Evolutionary conservation across 169 alveolate species (phyloP), one percentile per base, ranked within the genome.

Genomic region (Cryptosporidium andersoni): DNA sequence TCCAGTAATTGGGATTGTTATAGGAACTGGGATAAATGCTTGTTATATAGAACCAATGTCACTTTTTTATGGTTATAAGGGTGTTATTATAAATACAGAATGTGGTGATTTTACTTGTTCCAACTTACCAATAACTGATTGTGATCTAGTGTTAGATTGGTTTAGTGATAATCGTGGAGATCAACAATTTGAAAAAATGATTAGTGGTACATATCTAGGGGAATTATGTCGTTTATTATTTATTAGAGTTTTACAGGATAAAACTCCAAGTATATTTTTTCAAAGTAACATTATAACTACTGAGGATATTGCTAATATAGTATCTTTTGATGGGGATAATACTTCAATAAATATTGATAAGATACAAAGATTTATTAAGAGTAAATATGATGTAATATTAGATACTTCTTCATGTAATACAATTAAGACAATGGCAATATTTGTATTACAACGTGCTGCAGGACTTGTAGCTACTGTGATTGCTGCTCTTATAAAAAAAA

Each of bases 11-110:
- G 97, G 97, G 1, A 88, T 94, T 25, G 95, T 94, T 25, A 66
- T 94, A 39, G 97, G 97, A 47, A 94, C 97, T 2, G 97, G 97
- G 4, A 82, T 92, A 51, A 94, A 94, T 88, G 91, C 93, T 48
- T 94, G 97, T 80, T 94, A 94, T 64, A 88, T 89, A 56, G 97
- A 94, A 81, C 95, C 95, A n/a, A 93, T 91, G 8, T 91, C 94
- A 65, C 58, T 60, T 40, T 63, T 80, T 63, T 92, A 90, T 65
- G 96, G 96, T 16, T 94, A 94, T 85, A 52, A 85, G 39, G 97
- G 97, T 40, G 65, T 81, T 49, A 81, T 94, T 58, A 91, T 94
- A 52, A 94, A 94, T 90, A 90, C 95, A 48, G 97, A 94, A 64
- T 91, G 92, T 36, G 97, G 97, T 3, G 95, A 94, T 82, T 67